These are phyloP conservation scores for Chaetomidium leptoderma DNA, from an alignment of 495 filamentous ascomycete species.

Conservation along the genomic window DNA sequence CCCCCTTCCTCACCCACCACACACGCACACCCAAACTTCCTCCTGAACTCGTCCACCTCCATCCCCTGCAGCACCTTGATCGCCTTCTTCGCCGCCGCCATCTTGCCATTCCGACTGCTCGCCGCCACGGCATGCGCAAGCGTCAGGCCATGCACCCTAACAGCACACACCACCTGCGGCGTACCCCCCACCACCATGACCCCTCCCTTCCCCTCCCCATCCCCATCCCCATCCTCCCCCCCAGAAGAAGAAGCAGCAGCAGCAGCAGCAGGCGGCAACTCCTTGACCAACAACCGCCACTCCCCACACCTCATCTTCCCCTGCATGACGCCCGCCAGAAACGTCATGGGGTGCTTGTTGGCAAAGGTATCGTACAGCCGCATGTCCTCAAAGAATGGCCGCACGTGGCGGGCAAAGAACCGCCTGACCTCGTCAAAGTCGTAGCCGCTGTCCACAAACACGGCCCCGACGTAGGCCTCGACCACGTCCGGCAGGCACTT, in stretches of 20 bases:
- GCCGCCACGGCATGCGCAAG: conserved; percentile 57
- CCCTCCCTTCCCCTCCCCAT: background rate
- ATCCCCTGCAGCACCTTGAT: conserved; percentile 55
- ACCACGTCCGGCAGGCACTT: conserved; percentile 87
- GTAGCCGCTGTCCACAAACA: conserved; percentile 89
- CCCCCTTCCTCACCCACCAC: conserved; percentile 1
- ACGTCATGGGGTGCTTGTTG: conserved; percentile 72
- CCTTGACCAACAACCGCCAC: conserved; percentile 38
- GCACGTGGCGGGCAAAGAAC: conserved; percentile 72
- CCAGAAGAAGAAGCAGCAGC: no score
- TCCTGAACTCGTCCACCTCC: conserved; percentile 54
- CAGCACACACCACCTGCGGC: conserved; percentile 59
- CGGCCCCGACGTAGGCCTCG: conserved; percentile 83
- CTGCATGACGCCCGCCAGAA: conserved; percentile 41
- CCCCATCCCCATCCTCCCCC: background rate
- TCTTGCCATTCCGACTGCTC: conserved; percentile 66
- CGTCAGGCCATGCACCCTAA: conserved; percentile 71
- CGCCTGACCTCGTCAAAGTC: conserved; percentile 64
- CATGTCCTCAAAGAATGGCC: conserved; percentile 84
- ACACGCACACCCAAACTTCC: conserved; percentile 62
- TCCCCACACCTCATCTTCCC: conserved; percentile 44
- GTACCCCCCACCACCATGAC: conserved; percentile 34
- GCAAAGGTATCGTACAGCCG: conserved; percentile 82
- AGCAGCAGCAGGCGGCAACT: conserved; percentile 2
- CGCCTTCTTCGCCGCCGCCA: conserved; percentile 66